A percentile compares a stretch with the other conserved stretches of the same genome.
These are phyloP conservation scores for Suhomyces maxii DNA, from an alignment of 1,139 yeast genomes.

Conservation along the genomic window DNA sequence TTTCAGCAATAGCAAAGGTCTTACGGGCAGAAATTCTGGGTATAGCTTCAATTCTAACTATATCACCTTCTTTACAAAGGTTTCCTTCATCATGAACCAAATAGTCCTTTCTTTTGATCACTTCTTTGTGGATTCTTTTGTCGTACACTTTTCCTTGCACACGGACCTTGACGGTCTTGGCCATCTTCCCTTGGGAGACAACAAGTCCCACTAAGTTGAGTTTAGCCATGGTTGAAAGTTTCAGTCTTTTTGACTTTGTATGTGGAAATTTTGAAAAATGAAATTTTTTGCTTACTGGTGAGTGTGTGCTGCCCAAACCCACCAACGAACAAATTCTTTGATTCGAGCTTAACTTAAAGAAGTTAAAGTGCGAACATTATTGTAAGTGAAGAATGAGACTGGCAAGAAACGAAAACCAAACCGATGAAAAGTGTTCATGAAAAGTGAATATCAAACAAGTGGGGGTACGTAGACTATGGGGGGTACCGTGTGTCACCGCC, in stretches of 20 bases:
- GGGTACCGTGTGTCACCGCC: no score
- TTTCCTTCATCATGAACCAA: constrained; percentile 93
- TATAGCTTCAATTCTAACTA: constrained; percentile 88
- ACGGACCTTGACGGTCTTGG: constrained; percentile 91
- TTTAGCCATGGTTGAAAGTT: constrained; percentile 60
- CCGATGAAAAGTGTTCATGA: no score
- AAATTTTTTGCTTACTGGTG: no score
- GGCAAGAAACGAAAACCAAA: no score
- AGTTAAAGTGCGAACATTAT: no score
- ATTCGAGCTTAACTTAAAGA: no score
- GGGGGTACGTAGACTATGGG: no score
- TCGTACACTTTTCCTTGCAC: constrained; percentile 73
- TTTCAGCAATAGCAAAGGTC: constrained; percentile 91
- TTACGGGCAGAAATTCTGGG: constrained; percentile 84
- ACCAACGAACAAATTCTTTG: no score
- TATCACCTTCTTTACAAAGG: constrained; percentile 90
- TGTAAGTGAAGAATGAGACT: no score
- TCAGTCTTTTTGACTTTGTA: background rate
- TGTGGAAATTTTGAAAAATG: background rate
- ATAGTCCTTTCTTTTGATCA: constrained; percentile 77
- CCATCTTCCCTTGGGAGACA: constrained; percentile 93
- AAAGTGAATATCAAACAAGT: no score
- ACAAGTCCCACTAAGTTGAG: constrained; percentile 92
- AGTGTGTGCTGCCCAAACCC: no score
- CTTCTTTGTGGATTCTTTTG: constrained; percentile 70